Conservation (phyloP, 768 basidiomycete species). For the Lyophyllum semitale region DNA sequence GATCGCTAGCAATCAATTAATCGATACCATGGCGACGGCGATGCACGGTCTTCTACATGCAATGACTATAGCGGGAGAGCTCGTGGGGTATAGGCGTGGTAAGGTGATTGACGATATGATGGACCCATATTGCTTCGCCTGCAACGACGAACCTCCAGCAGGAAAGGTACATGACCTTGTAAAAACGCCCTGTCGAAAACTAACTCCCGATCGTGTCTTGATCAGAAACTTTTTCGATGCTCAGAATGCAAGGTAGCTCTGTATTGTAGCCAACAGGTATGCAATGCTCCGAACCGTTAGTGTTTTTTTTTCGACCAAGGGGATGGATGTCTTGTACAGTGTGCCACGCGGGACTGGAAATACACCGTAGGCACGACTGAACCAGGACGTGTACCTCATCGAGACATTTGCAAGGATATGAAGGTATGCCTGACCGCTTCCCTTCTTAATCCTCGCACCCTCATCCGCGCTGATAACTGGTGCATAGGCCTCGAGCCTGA, state of each 20-base stretch:
- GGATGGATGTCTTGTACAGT: background rate
- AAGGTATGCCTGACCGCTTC: constrained; percentile 1
- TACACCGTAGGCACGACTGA: background rate
- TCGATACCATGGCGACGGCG: background rate
- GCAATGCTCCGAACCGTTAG: background rate
- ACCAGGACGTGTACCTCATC: background rate
- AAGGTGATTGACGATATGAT: background rate
- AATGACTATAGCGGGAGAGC: background rate
- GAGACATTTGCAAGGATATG: background rate
- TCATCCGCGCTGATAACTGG: too few relatives aligned
- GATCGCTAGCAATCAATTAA: too few relatives aligned
- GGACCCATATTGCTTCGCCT: background rate
- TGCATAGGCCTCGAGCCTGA: background rate
- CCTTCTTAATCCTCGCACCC: too few relatives aligned
- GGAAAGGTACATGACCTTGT: background rate
- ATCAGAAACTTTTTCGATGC: constrained; percentile 7
- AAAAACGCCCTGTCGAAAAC: background rate
- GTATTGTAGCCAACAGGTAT: constrained; percentile 11
- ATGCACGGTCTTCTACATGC: background rate
- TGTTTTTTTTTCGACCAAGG: background rate
- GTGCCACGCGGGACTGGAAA: constrained; percentile 4
- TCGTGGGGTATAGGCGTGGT: background rate
- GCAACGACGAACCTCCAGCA: background rate
- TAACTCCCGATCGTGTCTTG: background rate
- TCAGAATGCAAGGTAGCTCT: constrained; percentile 7